Base-by-base conservation (phyloP, 441 rosid genomes). In the Croton setiger region DNA sequence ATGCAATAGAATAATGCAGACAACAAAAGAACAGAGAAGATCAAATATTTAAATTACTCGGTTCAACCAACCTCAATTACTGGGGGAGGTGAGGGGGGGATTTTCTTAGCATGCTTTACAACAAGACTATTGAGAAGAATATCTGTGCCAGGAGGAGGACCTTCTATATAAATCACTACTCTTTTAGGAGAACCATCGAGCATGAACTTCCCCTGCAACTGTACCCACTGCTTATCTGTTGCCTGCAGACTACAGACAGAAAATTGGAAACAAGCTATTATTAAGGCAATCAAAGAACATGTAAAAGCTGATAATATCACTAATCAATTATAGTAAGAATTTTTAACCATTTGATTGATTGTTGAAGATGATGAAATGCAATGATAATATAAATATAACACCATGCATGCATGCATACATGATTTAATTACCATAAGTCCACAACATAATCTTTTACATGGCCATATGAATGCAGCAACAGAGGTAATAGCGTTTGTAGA, bases 101-200 rank as follows among this genome's bases (percentile, higher is more conserved):
- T 70, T 78, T 83, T 86, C 80, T 68, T 76, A 12, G 98, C 98
- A 71, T 86, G 98, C 83, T 87, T 90, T 21, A 88, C 88, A 35
- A 66, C 58, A 8, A 92, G 72, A 77, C 78, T 80, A 65, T 90
- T 86, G 63, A 92, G 63, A 60, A 94, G 97, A 79, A 94, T 90
- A 80, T 94, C 96, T 7, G 78, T 72, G 73, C 98, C 98, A 14
- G 91, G 80, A 45, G 96, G 92, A 23, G 99, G 98, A 75, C 98
- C 99, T 87, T 94, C 99, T 4, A 92, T 49, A 75, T 78, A 94
- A 45, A 92, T 72, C 39, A 92, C 83, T 12, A 79, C 84, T 68
- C 81, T 78, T 44, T 86, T 82, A 33, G 94, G 92, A 8, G 89
- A 84, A 58, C 86, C 88, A 75, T 94, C 88, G 27, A 94, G 80